Evolutionary conservation across 2,329 filamentous ascomycete genomes (phyloP).

Genomic region (Pseudocercospora ulei): DNA sequence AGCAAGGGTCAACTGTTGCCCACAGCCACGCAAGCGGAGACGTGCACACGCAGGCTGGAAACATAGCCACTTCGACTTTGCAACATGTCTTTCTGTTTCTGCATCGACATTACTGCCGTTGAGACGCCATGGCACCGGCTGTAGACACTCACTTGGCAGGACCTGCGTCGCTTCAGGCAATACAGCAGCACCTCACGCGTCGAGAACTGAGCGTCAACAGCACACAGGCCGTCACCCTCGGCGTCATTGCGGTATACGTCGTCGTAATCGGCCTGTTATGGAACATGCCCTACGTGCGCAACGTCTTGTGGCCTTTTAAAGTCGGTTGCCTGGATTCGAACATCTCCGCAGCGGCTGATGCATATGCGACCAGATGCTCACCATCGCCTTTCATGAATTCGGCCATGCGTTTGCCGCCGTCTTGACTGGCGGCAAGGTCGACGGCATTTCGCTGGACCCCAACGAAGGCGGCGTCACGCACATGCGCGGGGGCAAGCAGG

Average conservation of each 20-base stretch:
- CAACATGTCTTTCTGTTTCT: no score
- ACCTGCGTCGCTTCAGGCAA: no score
- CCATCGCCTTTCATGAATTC: conserved; percentile 74
- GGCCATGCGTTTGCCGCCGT: conserved; percentile 64
- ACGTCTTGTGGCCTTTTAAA: conserved; percentile 72
- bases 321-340: conserved; percentile 35
- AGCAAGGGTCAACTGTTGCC: no score
- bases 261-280: conserved; percentile 66
- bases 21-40: no score
- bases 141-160: no score
- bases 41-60: no score
- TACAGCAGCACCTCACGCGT: conserved; percentile 35
- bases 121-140: no score
- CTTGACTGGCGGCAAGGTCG: conserved; percentile 62
- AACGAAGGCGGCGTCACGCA: conserved; percentile 69
- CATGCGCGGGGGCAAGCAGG: conserved; percentile 61
- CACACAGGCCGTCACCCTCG: conserved; percentile 61
- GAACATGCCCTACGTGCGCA: conserved; percentile 68
- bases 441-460: conserved; percentile 64
- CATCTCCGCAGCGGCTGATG: not conserved
- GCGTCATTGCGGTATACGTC: conserved; percentile 60
- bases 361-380: conserved; percentile 53
- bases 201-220: conserved; percentile 54
- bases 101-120: no score
- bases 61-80: no score